Conservation (phyloP, 805 yeast genomes). For the Vanderwaltozyma polyspora region DNA sequence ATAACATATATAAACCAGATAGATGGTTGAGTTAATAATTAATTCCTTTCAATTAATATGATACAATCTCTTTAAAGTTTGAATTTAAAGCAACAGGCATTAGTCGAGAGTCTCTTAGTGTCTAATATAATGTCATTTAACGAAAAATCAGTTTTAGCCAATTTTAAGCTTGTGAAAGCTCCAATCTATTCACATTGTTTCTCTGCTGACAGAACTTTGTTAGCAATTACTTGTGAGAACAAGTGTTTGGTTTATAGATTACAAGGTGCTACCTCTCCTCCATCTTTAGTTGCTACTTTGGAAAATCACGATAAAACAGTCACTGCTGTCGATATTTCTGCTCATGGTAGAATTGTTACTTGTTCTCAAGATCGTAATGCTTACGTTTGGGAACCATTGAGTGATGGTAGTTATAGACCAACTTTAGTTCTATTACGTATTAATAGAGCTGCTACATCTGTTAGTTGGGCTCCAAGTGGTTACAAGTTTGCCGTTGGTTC, state of each 20-base stretch:
- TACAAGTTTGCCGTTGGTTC: conserved; percentile 94
- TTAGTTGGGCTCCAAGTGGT: conserved; percentile 94
- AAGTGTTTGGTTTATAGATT: conserved; percentile 65
- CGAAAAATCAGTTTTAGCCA: conserved; percentile 19
- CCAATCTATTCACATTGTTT: conserved; percentile 91
- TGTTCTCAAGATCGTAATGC: conserved; percentile 98
- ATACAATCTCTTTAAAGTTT: too few relatives aligned
- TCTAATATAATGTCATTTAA: neutral
- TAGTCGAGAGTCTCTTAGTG: conserved; percentile 27
- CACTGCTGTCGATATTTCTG: conserved; percentile 86
- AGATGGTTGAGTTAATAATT: too few relatives aligned
- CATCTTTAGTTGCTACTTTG: conserved; percentile 54
- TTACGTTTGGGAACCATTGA: conserved; percentile 79
- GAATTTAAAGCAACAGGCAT: too few relatives aligned
- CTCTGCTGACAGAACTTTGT: conserved; percentile 48
- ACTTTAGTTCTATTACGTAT: conserved; percentile 86
- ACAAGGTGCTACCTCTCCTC: conserved; percentile 36
- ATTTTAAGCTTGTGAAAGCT: conserved; percentile 61
- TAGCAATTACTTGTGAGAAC: conserved; percentile 77
- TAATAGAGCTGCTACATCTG: conserved; percentile 89
- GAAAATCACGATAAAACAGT: conserved; percentile 86
- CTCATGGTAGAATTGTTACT: conserved; percentile 83
- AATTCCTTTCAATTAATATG: too few relatives aligned
- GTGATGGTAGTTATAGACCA: conserved; percentile 59
- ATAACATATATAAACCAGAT: too few relatives aligned